Evolutionary conservation across 495 filamentous ascomycete species (phyloP), one percentile per base, ranked within the genome.

Genomic region (Penicillium atrosanguineum): DNA sequence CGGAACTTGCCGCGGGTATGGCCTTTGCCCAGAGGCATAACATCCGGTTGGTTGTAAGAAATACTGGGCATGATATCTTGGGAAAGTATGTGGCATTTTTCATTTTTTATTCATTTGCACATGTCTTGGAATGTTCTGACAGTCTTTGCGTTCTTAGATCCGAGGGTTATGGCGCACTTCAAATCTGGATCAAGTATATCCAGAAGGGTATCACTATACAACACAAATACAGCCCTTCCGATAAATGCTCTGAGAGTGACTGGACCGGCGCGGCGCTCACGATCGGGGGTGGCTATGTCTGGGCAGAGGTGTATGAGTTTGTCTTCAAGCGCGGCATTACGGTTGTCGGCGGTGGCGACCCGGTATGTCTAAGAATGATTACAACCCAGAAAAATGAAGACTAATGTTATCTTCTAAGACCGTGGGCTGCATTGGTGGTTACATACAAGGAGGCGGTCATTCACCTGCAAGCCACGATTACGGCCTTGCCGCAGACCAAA

Each of bases 21-120:
- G 63, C 70, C 21, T 84, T 78, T 53, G 81, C 82, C 0, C 62
- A 69, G 12, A 50, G 76, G 26, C 71, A 81, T 44, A 83, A 81
- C 59, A 61, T 87, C 18, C 75, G 83, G 3, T 56, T 86, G 16
- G 71, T 84, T 11, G 71, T 87, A 16, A 81, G 78, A 26, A 86
- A 85, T 56, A 86, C 83, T 0, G 84, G 83, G 1, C 64, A 70
- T 56, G 67, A 78, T 37, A 47, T 65, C 76, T 67, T 53, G 71
- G 79, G 12, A 64, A 72, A 31, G 59, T 79, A 26, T 68, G 79
- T 57, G 76, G 75, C 51, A 39, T 36, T 3, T 55, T 79, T 37
- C 6, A 4, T 1, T 28, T n/a, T n/a, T n/a, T n/a, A n/a, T n/a
- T n/a, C n/a, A n/a, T n/a, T n/a, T n/a, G n/a, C n/a, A n/a, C 25